Conservation (phyloP, 257 asterid species). For the Plantago elongata region DNA sequence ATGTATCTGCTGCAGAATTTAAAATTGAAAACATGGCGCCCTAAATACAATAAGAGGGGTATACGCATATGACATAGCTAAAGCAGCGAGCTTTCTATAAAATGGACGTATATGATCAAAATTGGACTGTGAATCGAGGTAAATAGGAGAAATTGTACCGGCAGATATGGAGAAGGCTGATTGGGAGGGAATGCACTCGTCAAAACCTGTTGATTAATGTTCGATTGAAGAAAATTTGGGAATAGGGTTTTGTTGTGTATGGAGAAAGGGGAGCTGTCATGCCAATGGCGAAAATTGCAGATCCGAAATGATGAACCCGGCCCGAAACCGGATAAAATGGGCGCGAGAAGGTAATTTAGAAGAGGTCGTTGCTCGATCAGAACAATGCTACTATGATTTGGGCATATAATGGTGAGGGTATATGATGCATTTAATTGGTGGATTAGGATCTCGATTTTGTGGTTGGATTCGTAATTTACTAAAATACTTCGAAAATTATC, state of each 20-base stretch:
- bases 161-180: conserved; percentile 5
- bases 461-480: too few species aligned
- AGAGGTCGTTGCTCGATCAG: not conserved
- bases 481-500: too few species aligned
- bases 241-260: conserved; percentile 26
- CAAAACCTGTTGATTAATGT: conserved; percentile 2
- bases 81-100: conserved; percentile 8
- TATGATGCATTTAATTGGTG: too few species aligned
- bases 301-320: conserved; percentile 25
- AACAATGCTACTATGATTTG: too few species aligned
- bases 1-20: conserved; percentile 13
- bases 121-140: conserved; percentile 3
- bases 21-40: conserved; percentile 28
- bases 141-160: not conserved
- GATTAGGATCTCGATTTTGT: too few species aligned
- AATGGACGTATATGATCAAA: conserved; percentile 9
- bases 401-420: too few species aligned
- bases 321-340: conserved; percentile 16
- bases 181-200: not conserved
- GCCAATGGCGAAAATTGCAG: conserved; percentile 20
- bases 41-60: not conserved
- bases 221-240: conserved; percentile 13
- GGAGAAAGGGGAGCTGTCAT: conserved; percentile 17
- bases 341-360: conserved; percentile 18
- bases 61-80: not conserved